These are phyloP conservation scores for Globisporangium abappressorium DNA, from an alignment of 352 stramenopile species.

Conservation along the genomic window DNA sequence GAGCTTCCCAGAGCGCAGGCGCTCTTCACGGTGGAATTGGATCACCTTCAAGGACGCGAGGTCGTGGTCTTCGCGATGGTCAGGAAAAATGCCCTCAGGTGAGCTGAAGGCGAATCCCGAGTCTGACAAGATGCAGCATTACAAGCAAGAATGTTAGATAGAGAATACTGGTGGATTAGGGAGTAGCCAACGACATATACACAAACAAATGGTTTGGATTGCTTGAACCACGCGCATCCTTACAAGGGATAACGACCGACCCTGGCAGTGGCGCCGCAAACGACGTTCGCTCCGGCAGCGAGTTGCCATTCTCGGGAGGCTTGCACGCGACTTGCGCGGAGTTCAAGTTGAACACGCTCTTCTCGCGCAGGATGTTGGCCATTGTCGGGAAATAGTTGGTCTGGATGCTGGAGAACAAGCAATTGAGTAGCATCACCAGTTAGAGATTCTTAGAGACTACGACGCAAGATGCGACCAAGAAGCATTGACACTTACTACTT, in stretches of 20 bases:
- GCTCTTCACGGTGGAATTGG: conserved; percentile 31
- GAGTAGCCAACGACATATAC: not conserved
- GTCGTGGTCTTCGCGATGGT: conserved; percentile 22
- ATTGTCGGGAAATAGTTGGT: conserved; percentile 68
- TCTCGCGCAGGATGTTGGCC: conserved; percentile 66
- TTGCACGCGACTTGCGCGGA: conserved; percentile 46
- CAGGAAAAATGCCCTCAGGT: conserved; percentile 20
- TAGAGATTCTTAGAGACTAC: not conserved
- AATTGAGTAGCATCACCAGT: conserved; percentile 4
- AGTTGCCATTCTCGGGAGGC: conserved; percentile 12
- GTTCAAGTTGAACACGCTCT: conserved; percentile 38
- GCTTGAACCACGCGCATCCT: conserved; percentile 1
- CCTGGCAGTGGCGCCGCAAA: conserved; percentile 14
- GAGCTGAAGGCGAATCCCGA: conserved; percentile 54
- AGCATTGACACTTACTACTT: conserved; percentile 55
- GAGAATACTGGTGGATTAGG: not conserved
- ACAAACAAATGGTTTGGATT: conserved; percentile 17
- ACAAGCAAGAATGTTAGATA: conserved; percentile 8
- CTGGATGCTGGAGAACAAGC: conserved; percentile 30
- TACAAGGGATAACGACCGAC: conserved; percentile 32
- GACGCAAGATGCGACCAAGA: not conserved
- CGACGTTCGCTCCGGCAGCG: conserved; percentile 11
- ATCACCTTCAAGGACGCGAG: conserved; percentile 43
- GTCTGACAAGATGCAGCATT: conserved; percentile 27
- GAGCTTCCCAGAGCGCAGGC: conserved; percentile 19